phyloP scores from a whole-genome alignment of 2,329 filamentous ascomycete species.

The Phyllosticta paracitricarpa region DNA sequence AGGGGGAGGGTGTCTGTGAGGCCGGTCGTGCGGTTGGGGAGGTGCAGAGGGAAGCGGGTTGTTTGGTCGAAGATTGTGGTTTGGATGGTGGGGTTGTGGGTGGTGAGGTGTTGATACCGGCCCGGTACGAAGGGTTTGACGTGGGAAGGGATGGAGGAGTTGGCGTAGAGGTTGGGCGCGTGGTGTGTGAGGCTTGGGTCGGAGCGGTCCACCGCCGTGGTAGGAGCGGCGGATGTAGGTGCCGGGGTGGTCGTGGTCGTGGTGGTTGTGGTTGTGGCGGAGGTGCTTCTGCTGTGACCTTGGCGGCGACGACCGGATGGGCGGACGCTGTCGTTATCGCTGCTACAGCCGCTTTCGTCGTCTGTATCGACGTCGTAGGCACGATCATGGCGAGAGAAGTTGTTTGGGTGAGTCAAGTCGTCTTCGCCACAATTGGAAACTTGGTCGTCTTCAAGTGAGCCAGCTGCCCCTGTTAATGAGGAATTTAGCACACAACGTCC shows the following conservation, averaged over 20 bases:
- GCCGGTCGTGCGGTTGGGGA: not conserved
- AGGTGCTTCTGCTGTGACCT: too few species aligned
- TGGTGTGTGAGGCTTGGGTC: not conserved
- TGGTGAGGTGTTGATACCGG: not conserved
- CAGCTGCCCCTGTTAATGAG: too few species aligned
- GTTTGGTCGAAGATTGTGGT: not conserved
- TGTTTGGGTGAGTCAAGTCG: too few species aligned
- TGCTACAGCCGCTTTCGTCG: too few species aligned
- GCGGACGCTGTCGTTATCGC: too few species aligned
- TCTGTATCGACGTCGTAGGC: too few species aligned
- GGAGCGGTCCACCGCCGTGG: not conserved
- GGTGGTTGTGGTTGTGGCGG: not conserved
- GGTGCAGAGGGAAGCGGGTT: not conserved
- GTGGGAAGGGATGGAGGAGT: not conserved
- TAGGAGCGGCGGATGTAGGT: not conserved
- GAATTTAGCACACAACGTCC: too few species aligned
- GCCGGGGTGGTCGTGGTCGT: not conserved
- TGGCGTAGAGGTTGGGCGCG: not conserved
- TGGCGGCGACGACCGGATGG: too few species aligned
- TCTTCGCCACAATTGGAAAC: too few species aligned
- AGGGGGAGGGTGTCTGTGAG: not conserved
- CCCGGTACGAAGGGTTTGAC: not conserved
- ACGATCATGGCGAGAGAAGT: too few species aligned
- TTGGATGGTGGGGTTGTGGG: not conserved
- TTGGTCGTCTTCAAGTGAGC: too few species aligned